Conservation (phyloP, 1,139 yeast species). For the Pichia sp. region DNA sequence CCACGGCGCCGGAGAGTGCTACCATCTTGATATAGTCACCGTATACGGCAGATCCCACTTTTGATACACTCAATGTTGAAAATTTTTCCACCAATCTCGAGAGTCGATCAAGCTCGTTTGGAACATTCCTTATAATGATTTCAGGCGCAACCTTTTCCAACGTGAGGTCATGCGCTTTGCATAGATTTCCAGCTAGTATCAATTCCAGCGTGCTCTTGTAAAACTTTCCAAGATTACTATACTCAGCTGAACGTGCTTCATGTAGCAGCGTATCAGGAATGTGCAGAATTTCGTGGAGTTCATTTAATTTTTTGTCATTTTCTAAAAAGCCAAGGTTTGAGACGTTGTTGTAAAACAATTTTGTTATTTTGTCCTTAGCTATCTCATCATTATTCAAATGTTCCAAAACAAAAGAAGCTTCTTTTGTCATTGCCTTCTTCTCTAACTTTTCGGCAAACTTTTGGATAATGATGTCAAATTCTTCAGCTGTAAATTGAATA, state of each 20-base stretch:
- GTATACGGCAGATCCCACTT: conserved; percentile 56
- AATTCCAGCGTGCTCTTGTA: conserved; percentile 60
- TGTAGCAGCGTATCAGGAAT: conserved; percentile 47
- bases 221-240: conserved; percentile 44
- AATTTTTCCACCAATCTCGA: conserved; percentile 42
- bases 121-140: conserved; percentile 44
- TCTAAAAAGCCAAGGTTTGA: conserved; percentile 34
- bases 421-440: conserved; percentile 47
- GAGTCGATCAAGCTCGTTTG: conserved; percentile 36
- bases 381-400: conserved; percentile 44
- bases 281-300: conserved; percentile 36
- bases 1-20: conserved; percentile 3
- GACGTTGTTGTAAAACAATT: conserved; percentile 47
- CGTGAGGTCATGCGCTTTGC: conserved; percentile 61
- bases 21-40: conserved; percentile 41
- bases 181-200: conserved; percentile 56
- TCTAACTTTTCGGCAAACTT: conserved; percentile 53
- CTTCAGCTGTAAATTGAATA: conserved; percentile 10
- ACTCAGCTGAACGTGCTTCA: conserved; percentile 50
- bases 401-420: conserved; percentile 57
- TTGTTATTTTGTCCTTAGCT: conserved; percentile 23
- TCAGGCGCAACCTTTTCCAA: conserved; percentile 63
- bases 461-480: conserved; percentile 43
- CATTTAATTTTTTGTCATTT: conserved; percentile 34
- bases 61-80: conserved; percentile 53